Evolutionary conservation across 495 filamentous ascomycete species (phyloP).

Genomic region (Trichoderma virens): DNA sequence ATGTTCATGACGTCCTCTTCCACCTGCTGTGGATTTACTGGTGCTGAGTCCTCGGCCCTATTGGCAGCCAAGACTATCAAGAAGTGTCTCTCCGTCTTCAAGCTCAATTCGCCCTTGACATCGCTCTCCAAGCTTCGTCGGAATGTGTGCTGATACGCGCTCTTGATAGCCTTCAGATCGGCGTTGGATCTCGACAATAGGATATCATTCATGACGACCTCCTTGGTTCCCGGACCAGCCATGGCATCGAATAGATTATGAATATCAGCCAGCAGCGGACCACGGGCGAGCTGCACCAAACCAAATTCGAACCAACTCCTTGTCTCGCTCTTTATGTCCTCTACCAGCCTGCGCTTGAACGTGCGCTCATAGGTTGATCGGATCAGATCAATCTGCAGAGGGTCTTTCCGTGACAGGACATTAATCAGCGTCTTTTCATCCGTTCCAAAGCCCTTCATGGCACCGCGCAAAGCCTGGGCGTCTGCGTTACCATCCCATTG

Average conservation of each 20-base stretch:
- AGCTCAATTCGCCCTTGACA: slow-evolving; percentile 68
- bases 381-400: slow-evolving; percentile 62
- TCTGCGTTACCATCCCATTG: slow-evolving; percentile 56
- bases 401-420: slow-evolving; percentile 58
- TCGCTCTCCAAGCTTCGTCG: slow-evolving; percentile 52
- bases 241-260: slow-evolving; percentile 58
- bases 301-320: slow-evolving; percentile 62
- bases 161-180: slow-evolving; percentile 74
- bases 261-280: slow-evolving; percentile 67
- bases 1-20: slow-evolving; percentile 66
- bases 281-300: slow-evolving; percentile 64
- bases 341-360: slow-evolving; percentile 57
- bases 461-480: slow-evolving; percentile 61
- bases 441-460: slow-evolving; percentile 91
- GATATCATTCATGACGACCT: slow-evolving; percentile 76
- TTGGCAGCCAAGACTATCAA: slow-evolving; percentile 62
- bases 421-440: slow-evolving; percentile 68
- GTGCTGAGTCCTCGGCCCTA: slow-evolving; percentile 66
- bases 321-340: slow-evolving; percentile 70
- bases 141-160: slow-evolving; percentile 60
- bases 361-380: slow-evolving; percentile 55
- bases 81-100: slow-evolving; percentile 79
- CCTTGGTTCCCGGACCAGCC: slow-evolving; percentile 75
- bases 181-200: slow-evolving; percentile 77
- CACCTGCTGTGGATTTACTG: slow-evolving; percentile 59